These are phyloP conservation scores for Phlebiopsis flavidoalba DNA, from an alignment of 768 basidiomycete genomes.

Conservation along the genomic window DNA sequence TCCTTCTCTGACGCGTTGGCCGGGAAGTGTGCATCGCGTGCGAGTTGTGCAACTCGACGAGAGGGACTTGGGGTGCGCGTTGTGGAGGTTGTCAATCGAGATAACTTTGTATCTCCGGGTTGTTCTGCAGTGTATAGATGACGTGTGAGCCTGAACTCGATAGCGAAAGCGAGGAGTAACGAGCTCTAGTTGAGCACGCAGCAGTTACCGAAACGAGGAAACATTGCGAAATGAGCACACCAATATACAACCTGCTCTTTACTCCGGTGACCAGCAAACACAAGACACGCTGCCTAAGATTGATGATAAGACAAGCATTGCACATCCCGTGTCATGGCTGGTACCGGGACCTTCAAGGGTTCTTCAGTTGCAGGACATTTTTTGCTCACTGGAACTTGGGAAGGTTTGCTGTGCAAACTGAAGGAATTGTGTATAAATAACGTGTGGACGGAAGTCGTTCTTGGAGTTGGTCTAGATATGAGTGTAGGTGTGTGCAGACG, in stretches of 20 bases:
- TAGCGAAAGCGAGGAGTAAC: neutral
- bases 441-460: neutral
- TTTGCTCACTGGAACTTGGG: neutral
- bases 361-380: conserved; percentile 2
- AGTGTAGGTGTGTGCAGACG: neutral
- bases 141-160: conserved; percentile 78
- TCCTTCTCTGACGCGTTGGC: conserved; percentile 60
- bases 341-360: conserved; percentile 7
- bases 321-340: neutral
- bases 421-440: neutral
- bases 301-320: neutral
- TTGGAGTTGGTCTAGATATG: neutral
- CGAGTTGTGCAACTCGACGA: conserved; percentile 75
- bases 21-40: conserved; percentile 65
- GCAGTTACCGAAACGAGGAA: conserved; percentile 6
- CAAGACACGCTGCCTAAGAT: conserved; percentile 42
- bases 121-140: conserved; percentile 77
- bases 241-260: conserved; percentile 91
- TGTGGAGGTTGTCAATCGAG: conserved; percentile 93
- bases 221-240: conserved; percentile 32
- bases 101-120: conserved; percentile 90
- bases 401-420: neutral
- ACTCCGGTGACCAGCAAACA: conserved; percentile 74
- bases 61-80: conserved; percentile 76
- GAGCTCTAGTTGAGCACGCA: conserved; percentile 11